phyloP scores from a whole-genome alignment of 805 yeast genomes.

The Ogataea zsoltii region DNA sequence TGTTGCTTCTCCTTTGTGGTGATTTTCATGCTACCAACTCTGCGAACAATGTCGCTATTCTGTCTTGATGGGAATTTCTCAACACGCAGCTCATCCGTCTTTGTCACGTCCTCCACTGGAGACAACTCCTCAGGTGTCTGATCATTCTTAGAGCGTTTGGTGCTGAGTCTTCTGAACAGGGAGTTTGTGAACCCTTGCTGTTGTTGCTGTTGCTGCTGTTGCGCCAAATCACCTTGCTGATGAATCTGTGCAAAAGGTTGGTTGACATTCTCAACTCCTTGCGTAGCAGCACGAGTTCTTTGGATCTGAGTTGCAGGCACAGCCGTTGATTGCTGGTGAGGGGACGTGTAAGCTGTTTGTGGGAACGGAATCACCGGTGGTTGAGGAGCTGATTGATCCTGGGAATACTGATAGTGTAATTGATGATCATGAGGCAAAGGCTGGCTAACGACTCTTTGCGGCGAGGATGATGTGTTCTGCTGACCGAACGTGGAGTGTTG shows the following conservation, averaged over 20 bases:
- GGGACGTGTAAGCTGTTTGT: slow-evolving; percentile 45
- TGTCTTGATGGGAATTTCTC: slow-evolving; percentile 16
- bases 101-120: slow-evolving; percentile 13
- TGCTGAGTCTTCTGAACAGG: slow-evolving; percentile 37
- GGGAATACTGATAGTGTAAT: slow-evolving; percentile 21
- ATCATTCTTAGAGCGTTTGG: slow-evolving; percentile 25
- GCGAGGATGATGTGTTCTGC: slow-evolving; percentile 16
- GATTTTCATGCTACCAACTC: slow-evolving; percentile 63
- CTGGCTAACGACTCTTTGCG: slow-evolving; percentile 27
- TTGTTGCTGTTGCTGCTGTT: slow-evolving; percentile 6
- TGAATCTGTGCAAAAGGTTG: slow-evolving; percentile 16
- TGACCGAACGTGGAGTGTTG: slow-evolving; percentile 16
- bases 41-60: slow-evolving; percentile 42
- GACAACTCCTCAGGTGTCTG: slow-evolving; percentile 20
- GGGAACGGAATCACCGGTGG: slow-evolving; percentile 37
- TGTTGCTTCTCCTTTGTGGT: slow-evolving; percentile 54
- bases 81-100: slow-evolving; percentile 12
- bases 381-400: slow-evolving; percentile 36
- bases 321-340: slow-evolving; percentile 28
- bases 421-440: slow-evolving; percentile 27
- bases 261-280: slow-evolving; percentile 13
- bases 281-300: slow-evolving; percentile 14
- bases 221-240: slow-evolving; percentile 14
- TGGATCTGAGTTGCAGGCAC: slow-evolving; percentile 25
- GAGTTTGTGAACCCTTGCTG: slow-evolving; percentile 28